Base-by-base conservation (phyloP, 2,329 filamentous ascomycete genomes). In the Sporothrix pallida region DNA sequence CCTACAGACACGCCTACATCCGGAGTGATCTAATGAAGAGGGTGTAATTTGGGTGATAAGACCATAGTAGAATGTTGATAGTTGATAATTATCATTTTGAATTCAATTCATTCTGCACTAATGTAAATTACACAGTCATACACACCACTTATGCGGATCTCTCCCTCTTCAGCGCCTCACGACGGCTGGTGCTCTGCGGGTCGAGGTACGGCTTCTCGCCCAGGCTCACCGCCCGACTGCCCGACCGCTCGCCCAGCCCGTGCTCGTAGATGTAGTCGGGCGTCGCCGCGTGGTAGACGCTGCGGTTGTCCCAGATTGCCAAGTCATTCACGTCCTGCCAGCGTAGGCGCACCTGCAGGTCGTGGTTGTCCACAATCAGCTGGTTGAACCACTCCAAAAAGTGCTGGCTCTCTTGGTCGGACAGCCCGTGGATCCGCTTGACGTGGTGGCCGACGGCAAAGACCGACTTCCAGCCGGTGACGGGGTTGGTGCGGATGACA, bases 301-400 rank as follows among this genome's bases (percentile, higher is more conserved):
- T 85, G 8, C 87, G 81, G 76, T 89, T 89, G 75, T 89, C 87
- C 87, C 87, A 89, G 75, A 89, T 88, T 1, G 87, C 87, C 78
- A 81, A 71, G 46, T 89, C 87, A 68, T 86, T 84, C 8, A 79
- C 79, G 62, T 82, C 80, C 74, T 82, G 76, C 85, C 85, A 87
- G 73, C 79, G 79, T 73, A 81, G 79, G 3, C 86, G 80, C 1
- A 88, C 85, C 79, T 89, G 87, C 60, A 89, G 79, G 77, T 88
- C 86, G 76, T 89, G 87, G 77, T 89, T 88, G 77, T 88, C 84
- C 60, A 84, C 81, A 0, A 89, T 80, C 12, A 88, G 79, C 52
- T 83, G 80, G 8, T 85, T 79, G 75, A 89, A 87, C 84, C 85
- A 87, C n/a, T 83, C 78, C 1, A 88, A 80, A n/a, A 89, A 80